Evolutionary conservation across 805 yeast genomes (phyloP), one percentile per base, ranked within the genome.

Genomic region (Candida nanaspora): DNA sequence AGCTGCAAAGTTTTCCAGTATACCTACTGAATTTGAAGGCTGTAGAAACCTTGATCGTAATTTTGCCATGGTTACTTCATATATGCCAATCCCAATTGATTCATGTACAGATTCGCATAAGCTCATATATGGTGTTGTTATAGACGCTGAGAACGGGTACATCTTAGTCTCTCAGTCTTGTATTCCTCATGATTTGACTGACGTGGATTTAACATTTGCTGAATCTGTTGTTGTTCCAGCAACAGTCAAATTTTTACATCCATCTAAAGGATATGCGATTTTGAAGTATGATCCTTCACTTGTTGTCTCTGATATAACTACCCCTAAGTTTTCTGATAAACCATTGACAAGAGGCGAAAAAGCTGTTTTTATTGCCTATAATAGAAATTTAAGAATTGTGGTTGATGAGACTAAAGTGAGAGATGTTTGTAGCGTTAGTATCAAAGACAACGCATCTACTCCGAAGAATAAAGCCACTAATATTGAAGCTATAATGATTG

Each of bases 391-490:
- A 54, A 72, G 94, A 48, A 66, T 84, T 16, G 80, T 85, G 5
- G 72, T 86, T 2, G 78, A 88, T 22, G 83, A 80, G 41, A 86
- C 94, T 0, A 74, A 73, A 28, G 83, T 88, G 15, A 78, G 89
- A 27, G 93, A 85, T 47, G 75, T 88, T 38, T 72, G 87, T 1
- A 77, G 91, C 3, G 68, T 82, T 35, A 82, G 79, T 55, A 72
- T 88, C 16, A 91, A 94, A 14, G 70, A 82, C 18, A 77, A 78
- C 47, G 66, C 78, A 1, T 66, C 71, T 29, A 66, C 82, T 10
- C 96, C 96, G 21, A 75, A 93, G 44, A 88, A 85, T 61, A 75
- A 95, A 55, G 95, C 88, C 5, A 81, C 89, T 3, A 87, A 87
- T 54, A 62, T 87, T 35, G 95, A 86, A 53, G 80, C 87, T 23